phyloP scores from a whole-genome alignment of 805 yeast genomes.

The Cephaloascus albidus region DNA sequence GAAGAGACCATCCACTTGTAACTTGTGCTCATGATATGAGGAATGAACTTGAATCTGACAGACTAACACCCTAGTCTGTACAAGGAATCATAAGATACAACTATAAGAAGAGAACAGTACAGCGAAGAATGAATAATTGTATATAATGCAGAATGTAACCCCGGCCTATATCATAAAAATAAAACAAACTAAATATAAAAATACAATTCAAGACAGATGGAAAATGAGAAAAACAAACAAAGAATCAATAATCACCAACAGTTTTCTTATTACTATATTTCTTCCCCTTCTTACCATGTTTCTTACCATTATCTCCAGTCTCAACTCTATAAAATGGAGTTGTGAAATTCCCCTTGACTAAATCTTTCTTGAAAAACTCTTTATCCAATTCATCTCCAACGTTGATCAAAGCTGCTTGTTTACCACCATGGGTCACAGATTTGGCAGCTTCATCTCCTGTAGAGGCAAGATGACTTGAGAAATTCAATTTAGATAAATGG shows the following conservation, averaged over 20 bases:
- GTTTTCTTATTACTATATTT: slow-evolving; percentile 42
- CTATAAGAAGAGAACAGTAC: too few species aligned
- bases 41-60: too few species aligned
- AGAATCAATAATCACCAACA: slow-evolving; percentile 13
- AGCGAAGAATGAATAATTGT: too few species aligned
- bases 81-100: too few species aligned
- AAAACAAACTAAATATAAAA: too few species aligned
- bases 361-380: slow-evolving; percentile 71
- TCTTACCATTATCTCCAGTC: slow-evolving; percentile 29
- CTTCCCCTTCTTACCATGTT: slow-evolving; percentile 72
- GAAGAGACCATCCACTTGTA: too few species aligned
- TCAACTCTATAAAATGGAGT: slow-evolving; percentile 65
- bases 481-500: slow-evolving; percentile 66
- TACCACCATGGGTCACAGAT: slow-evolving; percentile 65
- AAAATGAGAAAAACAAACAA: not conserved
- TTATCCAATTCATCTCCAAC: slow-evolving; percentile 79
- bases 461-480: slow-evolving; percentile 62
- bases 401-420: slow-evolving; percentile 68
- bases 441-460: slow-evolving; percentile 37
- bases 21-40: too few species aligned
- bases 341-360: slow-evolving; percentile 51
- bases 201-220: not conserved
- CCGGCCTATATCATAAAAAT: too few species aligned
- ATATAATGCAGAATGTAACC: too few species aligned
- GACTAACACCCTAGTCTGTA: too few species aligned